Conservation (phyloP, 2,329 filamentous ascomycete genomes). For the Xylariaceae sp. region DNA sequence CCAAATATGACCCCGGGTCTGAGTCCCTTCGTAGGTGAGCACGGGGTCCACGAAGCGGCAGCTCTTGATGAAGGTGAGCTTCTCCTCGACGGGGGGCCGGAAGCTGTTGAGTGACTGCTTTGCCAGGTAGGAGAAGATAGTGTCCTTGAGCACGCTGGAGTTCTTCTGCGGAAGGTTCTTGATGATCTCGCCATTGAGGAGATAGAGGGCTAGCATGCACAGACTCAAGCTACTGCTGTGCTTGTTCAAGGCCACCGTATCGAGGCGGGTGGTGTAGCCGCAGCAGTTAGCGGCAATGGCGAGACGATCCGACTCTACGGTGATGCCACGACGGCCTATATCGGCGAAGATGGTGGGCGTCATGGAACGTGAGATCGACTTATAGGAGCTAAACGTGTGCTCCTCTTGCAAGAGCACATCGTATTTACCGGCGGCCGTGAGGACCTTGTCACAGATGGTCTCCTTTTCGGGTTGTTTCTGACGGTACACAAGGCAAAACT, state of each 20-base stretch:
- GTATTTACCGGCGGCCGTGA: slow-evolving; percentile 27
- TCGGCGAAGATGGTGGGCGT: slow-evolving; percentile 28
- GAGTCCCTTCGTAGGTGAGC: slow-evolving; percentile 22
- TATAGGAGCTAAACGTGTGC: slow-evolving; percentile 5
- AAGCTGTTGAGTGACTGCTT: slow-evolving; percentile 28
- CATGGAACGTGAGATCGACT: slow-evolving; percentile 27
- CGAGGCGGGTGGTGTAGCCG: slow-evolving; percentile 26
- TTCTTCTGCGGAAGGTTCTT: slow-evolving; percentile 23
- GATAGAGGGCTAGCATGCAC: slow-evolving; percentile 26
- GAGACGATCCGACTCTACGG: slow-evolving; percentile 27
- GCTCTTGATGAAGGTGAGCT: slow-evolving; percentile 29
- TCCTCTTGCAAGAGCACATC: slow-evolving; percentile 28
- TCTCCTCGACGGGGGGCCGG: slow-evolving; percentile 24
- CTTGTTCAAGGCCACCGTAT: slow-evolving; percentile 22
- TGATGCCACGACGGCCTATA: slow-evolving; percentile 24
- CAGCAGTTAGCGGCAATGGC: slow-evolving; percentile 30
- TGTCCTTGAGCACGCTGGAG: slow-evolving; percentile 22
- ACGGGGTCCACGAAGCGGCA: slow-evolving; percentile 27
- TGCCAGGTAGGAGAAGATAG: slow-evolving; percentile 24
- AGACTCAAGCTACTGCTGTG: slow-evolving; percentile 25
- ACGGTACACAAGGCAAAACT: slow-evolving; percentile 27
- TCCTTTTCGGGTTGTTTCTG: slow-evolving; percentile 17
- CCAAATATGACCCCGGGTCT: slow-evolving; percentile 27
- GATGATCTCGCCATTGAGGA: slow-evolving; percentile 31
- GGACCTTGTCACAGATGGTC: slow-evolving; percentile 24